These are phyloP conservation scores for Aspergillus niger DNA, from an alignment of 2,329 filamentous ascomycete species.

Conservation along the genomic window DNA sequence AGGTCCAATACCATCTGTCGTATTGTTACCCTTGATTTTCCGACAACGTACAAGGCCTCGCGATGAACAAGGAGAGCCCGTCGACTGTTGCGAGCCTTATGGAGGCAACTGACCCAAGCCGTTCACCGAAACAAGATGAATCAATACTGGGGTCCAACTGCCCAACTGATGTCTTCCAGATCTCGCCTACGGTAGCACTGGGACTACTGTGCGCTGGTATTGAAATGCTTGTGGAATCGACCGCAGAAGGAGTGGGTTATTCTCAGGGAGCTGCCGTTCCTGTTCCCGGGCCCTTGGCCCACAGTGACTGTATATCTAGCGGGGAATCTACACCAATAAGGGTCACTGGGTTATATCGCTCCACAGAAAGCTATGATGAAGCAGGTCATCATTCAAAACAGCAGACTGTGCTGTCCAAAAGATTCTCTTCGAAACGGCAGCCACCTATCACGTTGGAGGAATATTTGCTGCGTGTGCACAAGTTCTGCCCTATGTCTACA, in stretches of 20 bases:
- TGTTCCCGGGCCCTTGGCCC: slow-evolving; percentile 58
- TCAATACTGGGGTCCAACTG: not conserved
- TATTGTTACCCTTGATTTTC: slow-evolving; percentile 14
- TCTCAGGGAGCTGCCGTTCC: slow-evolving; percentile 10
- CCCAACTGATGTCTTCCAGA: slow-evolving; percentile 58
- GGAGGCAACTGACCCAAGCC: not conserved
- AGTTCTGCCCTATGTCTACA: slow-evolving; percentile 89
- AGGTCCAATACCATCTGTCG: slow-evolving; percentile 27
- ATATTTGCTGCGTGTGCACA: slow-evolving; percentile 83
- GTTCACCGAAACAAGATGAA: not conserved
- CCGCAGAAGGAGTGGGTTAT: slow-evolving; percentile 62
- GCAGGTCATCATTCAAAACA: slow-evolving; percentile 73
- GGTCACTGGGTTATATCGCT: slow-evolving; percentile 40
- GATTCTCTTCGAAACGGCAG: slow-evolving; percentile 87
- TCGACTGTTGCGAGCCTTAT: slow-evolving; percentile 1
- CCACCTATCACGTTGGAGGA: slow-evolving; percentile 81
- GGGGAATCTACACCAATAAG: slow-evolving; percentile 24
- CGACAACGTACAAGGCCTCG: slow-evolving; percentile 16
- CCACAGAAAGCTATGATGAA: slow-evolving; percentile 41
- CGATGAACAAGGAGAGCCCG: slow-evolving; percentile 24
- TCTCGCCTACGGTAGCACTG: slow-evolving; percentile 73
- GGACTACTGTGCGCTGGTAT: slow-evolving; percentile 74
- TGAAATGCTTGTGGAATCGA: slow-evolving; percentile 50
- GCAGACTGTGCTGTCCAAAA: slow-evolving; percentile 81
- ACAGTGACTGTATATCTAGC: slow-evolving; percentile 30